These are phyloP conservation scores for Exserohilum rostratum DNA, from an alignment of 2,329 filamentous ascomycete species.

Conservation along the genomic window DNA sequence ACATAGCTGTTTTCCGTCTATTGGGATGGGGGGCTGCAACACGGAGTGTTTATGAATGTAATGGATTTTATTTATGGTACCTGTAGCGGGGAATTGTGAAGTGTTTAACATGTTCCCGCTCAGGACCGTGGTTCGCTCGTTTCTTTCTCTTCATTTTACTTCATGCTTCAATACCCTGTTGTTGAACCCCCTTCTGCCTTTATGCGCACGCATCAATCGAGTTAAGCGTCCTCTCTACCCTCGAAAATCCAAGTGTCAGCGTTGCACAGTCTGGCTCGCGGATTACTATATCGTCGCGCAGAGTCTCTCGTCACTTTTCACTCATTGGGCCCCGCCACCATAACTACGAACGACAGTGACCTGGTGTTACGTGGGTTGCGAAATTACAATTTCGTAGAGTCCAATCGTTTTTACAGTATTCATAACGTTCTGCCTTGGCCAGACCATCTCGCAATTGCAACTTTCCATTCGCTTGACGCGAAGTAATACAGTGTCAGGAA, in stretches of 20 bases:
- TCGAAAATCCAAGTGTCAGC: background rate
- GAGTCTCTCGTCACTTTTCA: background rate
- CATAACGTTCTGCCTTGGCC: background rate
- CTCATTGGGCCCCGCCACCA: constrained; percentile 13
- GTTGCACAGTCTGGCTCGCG: background rate
- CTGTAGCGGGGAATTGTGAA: background rate
- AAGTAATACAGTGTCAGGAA: background rate
- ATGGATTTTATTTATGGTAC: background rate
- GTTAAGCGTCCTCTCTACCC: background rate
- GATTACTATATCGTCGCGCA: constrained; percentile 5
- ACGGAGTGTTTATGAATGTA: background rate
- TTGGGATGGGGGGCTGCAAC: constrained; percentile 7
- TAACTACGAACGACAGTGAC: constrained; percentile 8
- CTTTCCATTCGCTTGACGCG: background rate
- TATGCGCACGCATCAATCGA: background rate
- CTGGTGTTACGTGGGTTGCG: constrained; percentile 13
- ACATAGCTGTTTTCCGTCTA: background rate
- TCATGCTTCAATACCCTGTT: background rate
- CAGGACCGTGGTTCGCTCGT: background rate
- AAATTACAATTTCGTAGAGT: background rate
- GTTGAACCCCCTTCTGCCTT: background rate
- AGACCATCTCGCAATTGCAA: background rate
- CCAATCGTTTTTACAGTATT: constrained; percentile 1
- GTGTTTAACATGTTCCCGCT: background rate
- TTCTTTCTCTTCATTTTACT: background rate